Percentiles rank a stretch among this genome's conserved stretches.
phyloP scores from a whole-genome alignment of 2,329 filamentous ascomycete genomes.

The Trichoderma polysporum region DNA sequence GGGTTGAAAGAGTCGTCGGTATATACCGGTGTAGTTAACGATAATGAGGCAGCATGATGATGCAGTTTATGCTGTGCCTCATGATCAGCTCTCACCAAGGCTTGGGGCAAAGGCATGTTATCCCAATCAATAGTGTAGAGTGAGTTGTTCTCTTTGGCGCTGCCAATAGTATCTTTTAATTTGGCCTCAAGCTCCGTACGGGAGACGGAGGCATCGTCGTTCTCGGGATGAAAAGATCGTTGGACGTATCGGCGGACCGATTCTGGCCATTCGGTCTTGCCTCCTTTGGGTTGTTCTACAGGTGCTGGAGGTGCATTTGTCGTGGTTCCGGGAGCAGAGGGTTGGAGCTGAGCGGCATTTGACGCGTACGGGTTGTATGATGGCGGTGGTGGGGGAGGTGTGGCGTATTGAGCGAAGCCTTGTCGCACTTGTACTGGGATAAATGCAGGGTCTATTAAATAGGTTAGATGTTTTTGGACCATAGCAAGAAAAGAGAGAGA shows the following conservation, averaged over 20 bases:
- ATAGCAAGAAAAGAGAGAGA: background rate
- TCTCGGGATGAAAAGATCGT: slow-evolving; percentile 77
- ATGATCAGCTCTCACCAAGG: slow-evolving; percentile 73
- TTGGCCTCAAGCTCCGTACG: slow-evolving; percentile 76
- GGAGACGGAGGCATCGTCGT: slow-evolving; percentile 62
- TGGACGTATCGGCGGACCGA: slow-evolving; percentile 88
- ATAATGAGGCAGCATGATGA: slow-evolving; percentile 29
- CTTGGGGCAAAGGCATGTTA: slow-evolving; percentile 77
- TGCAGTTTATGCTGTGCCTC: slow-evolving; percentile 46
- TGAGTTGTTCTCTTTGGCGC: slow-evolving; percentile 70
- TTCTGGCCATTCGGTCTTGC: slow-evolving; percentile 75
- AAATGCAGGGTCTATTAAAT: slow-evolving; percentile 52
- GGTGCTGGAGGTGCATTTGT: slow-evolving; percentile 33
- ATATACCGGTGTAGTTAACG: slow-evolving; percentile 24
- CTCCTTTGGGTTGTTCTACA: slow-evolving; percentile 40
- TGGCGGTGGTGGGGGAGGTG: slow-evolving; percentile 27
- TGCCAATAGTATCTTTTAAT: slow-evolving; percentile 80
- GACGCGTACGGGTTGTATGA: slow-evolving; percentile 36
- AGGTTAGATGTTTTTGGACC: slow-evolving; percentile 27
- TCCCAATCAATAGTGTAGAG: slow-evolving; percentile 81
- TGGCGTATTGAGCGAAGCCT: slow-evolving; percentile 51
- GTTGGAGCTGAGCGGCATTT: slow-evolving; percentile 29
- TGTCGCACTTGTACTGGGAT: slow-evolving; percentile 63
- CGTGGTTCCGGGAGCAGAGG: slow-evolving; percentile 31
- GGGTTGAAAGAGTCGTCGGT: slow-evolving; percentile 40